A percentile compares a stretch with the other conserved stretches of the same genome.
These are phyloP conservation scores for Boletus austroedulis DNA, from an alignment of 1,284 basidiomycete genomes.

Conservation along the genomic window DNA sequence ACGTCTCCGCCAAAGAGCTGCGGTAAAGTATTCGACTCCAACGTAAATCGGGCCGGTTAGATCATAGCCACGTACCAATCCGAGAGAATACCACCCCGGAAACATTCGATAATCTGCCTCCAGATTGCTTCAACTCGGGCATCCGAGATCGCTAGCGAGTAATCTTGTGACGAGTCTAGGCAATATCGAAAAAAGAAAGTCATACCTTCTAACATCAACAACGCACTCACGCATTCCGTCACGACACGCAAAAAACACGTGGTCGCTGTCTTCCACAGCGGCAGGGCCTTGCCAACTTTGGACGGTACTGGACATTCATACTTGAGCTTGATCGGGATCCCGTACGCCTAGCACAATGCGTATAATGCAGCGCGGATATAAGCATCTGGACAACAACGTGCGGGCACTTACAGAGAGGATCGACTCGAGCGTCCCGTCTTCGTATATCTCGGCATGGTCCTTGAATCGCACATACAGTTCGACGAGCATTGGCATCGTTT, in stretches of 20 bases:
- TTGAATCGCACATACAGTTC: constrained; percentile 69
- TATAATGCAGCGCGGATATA: not conserved
- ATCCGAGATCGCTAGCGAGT: constrained; percentile 49
- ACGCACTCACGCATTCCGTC: constrained; percentile 55
- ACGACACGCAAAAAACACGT: constrained; percentile 67
- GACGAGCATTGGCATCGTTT: constrained; percentile 79
- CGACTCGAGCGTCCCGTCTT: constrained; percentile 75
- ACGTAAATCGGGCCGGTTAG: not conserved
- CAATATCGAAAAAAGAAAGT: not conserved
- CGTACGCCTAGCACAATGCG: constrained; percentile 63
- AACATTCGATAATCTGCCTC: constrained; percentile 82
- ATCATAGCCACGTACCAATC: constrained; percentile 61
- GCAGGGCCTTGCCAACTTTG: constrained; percentile 80
- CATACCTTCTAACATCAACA: constrained; percentile 49
- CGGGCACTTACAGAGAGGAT: constrained; percentile 69
- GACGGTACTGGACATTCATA: constrained; percentile 90
- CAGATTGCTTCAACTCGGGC: constrained; percentile 76
- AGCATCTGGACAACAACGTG: not conserved
- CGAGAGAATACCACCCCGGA: constrained; percentile 77
- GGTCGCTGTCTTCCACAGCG: constrained; percentile 90
- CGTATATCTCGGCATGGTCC: constrained; percentile 61
- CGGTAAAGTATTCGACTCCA: no score
- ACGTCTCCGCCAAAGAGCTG: constrained; percentile 53
- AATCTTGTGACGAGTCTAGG: not conserved
- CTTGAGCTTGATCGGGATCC: constrained; percentile 89